Conservation (phyloP, 1,284 basidiomycete species). For the Ceratobasidium sp. region DNA sequence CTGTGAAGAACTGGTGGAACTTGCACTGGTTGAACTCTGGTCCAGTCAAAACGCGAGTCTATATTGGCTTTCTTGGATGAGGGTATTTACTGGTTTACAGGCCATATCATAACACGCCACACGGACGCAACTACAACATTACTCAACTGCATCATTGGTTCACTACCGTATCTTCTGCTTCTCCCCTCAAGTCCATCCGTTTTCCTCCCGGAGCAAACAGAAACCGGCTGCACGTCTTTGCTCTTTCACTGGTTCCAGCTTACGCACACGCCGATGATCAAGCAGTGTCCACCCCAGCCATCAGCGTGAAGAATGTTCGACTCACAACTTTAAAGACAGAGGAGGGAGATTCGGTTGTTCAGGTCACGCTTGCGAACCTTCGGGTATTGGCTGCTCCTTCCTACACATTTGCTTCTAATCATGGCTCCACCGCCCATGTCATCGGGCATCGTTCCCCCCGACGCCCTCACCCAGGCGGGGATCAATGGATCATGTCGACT, state of each 20-base stretch:
- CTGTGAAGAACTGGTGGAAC: conserved; percentile 40
- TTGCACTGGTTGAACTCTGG: conserved; percentile 42
- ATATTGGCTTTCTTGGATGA: background rate
- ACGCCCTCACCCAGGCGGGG: background rate
- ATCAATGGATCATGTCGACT: background rate
- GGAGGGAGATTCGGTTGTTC: conserved; percentile 52
- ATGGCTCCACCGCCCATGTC: background rate
- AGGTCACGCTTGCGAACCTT: conserved; percentile 58
- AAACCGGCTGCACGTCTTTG: conserved; percentile 47
- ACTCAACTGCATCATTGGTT: conserved; percentile 56
- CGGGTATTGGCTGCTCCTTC: conserved; percentile 45
- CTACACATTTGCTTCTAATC: background rate
- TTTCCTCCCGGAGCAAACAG: conserved; percentile 41
- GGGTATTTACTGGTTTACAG: background rate
- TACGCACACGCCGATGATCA: conserved; percentile 30
- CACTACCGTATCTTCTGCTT: conserved; percentile 47
- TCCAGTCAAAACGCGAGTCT: conserved; percentile 37
- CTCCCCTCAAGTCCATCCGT: conserved; percentile 41
- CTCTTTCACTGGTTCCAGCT: conserved; percentile 45
- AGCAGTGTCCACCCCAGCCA: conserved; percentile 23
- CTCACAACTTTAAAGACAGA: conserved; percentile 56
- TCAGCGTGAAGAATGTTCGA: conserved; percentile 49
- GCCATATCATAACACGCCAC: conserved; percentile 1
- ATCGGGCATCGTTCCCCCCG: conserved; percentile 7
- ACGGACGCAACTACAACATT: conserved; percentile 27